phyloP scores from a whole-genome alignment of 2,329 filamentous ascomycete species.

The Daldinia sp. region DNA sequence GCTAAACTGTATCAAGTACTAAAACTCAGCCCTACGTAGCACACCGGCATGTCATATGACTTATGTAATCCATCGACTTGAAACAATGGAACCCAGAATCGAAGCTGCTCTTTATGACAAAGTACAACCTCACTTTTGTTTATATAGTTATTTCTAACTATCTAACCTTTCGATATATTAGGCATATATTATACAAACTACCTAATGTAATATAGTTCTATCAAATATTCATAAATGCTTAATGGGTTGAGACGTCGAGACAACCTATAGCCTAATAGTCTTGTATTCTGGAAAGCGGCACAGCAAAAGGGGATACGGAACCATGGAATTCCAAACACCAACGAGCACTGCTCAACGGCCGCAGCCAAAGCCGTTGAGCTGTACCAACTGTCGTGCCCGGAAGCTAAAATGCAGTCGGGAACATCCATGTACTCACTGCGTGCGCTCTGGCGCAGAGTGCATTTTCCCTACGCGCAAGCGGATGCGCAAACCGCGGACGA shows the following conservation, averaged over 20 bases:
- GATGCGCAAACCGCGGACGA: conserved; percentile 51
- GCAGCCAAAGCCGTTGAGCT: conserved; percentile 55
- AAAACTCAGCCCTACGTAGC: neutral
- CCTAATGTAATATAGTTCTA: neutral
- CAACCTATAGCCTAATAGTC: neutral
- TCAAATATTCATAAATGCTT: neutral
- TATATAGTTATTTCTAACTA: neutral
- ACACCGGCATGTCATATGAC: neutral
- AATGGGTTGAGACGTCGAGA: neutral
- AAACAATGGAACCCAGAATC: neutral
- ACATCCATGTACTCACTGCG: conserved; percentile 64
- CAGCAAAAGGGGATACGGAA: neutral
- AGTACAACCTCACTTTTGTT: neutral
- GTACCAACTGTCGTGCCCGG: conserved; percentile 68
- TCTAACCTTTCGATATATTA: neutral
- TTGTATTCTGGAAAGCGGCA: neutral
- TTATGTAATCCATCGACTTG: neutral
- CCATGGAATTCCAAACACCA: conserved; percentile 14
- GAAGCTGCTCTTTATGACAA: neutral
- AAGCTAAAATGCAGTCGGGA: conserved; percentile 68
- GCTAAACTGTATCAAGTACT: neutral
- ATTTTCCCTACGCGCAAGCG: conserved; percentile 56
- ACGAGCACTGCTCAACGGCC: conserved; percentile 1
- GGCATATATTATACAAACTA: neutral
- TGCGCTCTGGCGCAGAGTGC: conserved; percentile 57